phyloP scores from a whole-genome alignment of 768 basidiomycete genomes.

The Sutorius australiensis region DNA sequence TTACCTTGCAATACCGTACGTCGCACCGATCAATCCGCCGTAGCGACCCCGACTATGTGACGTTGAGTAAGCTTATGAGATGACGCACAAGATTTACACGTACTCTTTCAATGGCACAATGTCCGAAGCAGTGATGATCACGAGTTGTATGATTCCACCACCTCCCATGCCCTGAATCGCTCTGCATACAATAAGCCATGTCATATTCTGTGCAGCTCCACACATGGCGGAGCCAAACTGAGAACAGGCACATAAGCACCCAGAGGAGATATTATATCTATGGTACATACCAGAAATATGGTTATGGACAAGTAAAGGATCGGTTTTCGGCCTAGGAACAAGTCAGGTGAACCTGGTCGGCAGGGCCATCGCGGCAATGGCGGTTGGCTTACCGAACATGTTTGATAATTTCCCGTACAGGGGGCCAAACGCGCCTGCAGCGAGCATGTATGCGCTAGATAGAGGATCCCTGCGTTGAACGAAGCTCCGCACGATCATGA shows the following conservation, averaged over 20 bases:
- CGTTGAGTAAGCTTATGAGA: constrained; percentile 15
- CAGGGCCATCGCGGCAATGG: constrained; percentile 8
- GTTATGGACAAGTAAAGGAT: constrained; percentile 62
- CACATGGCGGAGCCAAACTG: too few species aligned
- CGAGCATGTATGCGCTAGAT: constrained; percentile 40
- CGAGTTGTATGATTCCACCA: constrained; percentile 73
- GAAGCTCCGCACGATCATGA: neutral
- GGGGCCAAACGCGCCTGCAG: too few species aligned
- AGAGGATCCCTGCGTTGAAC: neutral
- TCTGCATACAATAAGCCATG: constrained; percentile 71
- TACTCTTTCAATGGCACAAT: constrained; percentile 79
- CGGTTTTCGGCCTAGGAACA: constrained; percentile 55
- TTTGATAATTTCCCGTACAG: constrained; percentile 65
- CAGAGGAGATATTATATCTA: too few species aligned
- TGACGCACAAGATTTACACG: constrained; percentile 16
- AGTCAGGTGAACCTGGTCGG: constrained; percentile 8
- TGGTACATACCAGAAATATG: constrained; percentile 58
- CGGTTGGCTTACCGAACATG: constrained; percentile 32
- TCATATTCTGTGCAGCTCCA: constrained; percentile 58
- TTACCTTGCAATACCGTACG: constrained; percentile 72
- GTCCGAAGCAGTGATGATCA: constrained; percentile 76
- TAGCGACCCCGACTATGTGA: constrained; percentile 67
- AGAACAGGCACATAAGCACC: too few species aligned
- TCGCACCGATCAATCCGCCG: constrained; percentile 67
- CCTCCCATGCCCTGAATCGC: constrained; percentile 84